Percentiles rank a stretch among this genome's conserved stretches.
phyloP scores from a whole-genome alignment of 495 filamentous ascomycete species.

The Annulohypoxylon stygium region DNA sequence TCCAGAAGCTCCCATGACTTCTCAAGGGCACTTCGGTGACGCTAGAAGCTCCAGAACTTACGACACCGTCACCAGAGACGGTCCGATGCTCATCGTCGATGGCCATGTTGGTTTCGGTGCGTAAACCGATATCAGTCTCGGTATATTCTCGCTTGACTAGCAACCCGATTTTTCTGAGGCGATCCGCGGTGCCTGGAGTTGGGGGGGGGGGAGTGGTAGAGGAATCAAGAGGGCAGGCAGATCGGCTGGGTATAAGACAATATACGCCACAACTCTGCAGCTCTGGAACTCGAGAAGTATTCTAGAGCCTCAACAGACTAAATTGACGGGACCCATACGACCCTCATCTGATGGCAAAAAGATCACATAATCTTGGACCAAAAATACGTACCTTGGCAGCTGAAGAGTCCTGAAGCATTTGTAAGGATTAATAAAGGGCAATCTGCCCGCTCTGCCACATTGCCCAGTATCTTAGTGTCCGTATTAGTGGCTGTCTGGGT shows the following conservation, averaged over 20 bases:
- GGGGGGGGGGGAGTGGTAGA: too few species aligned
- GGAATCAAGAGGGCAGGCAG: neutral
- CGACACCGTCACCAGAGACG: neutral
- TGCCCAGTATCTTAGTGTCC: too few species aligned
- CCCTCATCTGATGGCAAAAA: slow-evolving; percentile 5
- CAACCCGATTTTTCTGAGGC: neutral
- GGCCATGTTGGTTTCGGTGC: slow-evolving; percentile 19
- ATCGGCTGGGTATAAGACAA: neutral
- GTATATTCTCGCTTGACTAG: too few species aligned
- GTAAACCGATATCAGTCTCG: too few species aligned
- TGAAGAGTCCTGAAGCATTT: slow-evolving; percentile 2
- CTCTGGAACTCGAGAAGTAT: neutral
- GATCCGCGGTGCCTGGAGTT: slow-evolving; percentile 1
- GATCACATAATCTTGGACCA: neutral
- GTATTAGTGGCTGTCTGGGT: too few species aligned
- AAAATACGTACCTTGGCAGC: slow-evolving; percentile 9
- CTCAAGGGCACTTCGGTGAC: slow-evolving; percentile 14
- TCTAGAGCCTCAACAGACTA: slow-evolving; percentile 6
- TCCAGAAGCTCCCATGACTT: slow-evolving; percentile 15
- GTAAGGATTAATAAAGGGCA: slow-evolving; percentile 23
- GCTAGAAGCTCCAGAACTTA: slow-evolving; percentile 31
- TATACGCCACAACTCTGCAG: neutral
- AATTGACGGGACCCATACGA: neutral
- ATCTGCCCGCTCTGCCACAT: too few species aligned
- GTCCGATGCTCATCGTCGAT: neutral